phyloP scores from a whole-genome alignment of 169 alveolate species.

The Plasmodium knowlesi region DNA sequence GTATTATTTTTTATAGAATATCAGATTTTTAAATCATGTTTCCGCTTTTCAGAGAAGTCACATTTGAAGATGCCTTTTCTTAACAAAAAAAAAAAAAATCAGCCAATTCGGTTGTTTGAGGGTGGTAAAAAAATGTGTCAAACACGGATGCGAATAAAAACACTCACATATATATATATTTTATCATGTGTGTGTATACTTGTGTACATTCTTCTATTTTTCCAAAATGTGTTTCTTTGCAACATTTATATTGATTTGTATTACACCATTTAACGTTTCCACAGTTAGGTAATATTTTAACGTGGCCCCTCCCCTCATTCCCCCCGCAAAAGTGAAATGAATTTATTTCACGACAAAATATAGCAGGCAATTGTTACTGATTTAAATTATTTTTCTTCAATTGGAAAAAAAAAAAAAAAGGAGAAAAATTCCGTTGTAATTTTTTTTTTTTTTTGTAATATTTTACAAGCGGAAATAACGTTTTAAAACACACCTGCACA shows the following conservation, averaged over 20 bases:
- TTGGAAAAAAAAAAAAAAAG: not conserved
- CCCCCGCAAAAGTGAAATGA: not conserved
- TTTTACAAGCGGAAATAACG: not conserved
- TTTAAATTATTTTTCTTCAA: constrained; percentile 1
- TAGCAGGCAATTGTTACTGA: not conserved
- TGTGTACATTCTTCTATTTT: not conserved
- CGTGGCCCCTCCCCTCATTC: not conserved
- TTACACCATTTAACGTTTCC: not conserved
- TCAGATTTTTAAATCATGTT: not conserved
- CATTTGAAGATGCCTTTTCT: not conserved
- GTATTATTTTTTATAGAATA: not conserved
- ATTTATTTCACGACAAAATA: not conserved
- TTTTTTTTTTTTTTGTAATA: not conserved
- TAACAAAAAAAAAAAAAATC: not conserved
- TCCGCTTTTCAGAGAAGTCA: not conserved
- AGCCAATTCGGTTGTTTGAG: not conserved
- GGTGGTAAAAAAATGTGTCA: not conserved
- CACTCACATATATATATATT: not conserved
- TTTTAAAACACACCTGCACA: not conserved
- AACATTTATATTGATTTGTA: not conserved
- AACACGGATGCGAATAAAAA: not conserved
- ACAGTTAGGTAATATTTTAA: not conserved
- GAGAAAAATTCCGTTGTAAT: not conserved
- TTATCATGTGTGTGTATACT: not conserved
- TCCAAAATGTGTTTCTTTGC: not conserved